Evolutionary conservation across 2,329 filamentous ascomycete species (phyloP), one percentile per base, ranked within the genome.

Genomic region (Chalara sp.): DNA sequence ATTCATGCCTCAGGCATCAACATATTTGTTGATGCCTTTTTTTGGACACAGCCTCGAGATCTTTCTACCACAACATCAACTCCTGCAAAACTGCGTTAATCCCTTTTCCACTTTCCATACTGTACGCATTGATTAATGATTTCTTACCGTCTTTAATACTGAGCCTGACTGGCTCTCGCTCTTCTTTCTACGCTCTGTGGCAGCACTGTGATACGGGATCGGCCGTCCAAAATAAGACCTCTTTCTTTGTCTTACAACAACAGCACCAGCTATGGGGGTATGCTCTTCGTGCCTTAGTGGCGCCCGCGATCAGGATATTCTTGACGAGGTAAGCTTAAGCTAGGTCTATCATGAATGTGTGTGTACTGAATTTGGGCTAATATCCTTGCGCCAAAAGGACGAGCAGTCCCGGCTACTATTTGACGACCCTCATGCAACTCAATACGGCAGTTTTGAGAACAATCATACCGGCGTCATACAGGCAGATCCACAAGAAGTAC

Each of bases 371-470:
- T 21, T 21, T 21, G 21, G 21, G 21, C 47, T 6, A 13, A 12
- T 46, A 29, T 13, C 30, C 29, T 49, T 44, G 10, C n/a, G 8
- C 45, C 13, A 13, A 8, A 13, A 66, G 64, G 63, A 63, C 48
- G 64, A 66, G 41, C 59, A 58, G 50, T 75, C 74, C 12, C 72
- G 79, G 37, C 70, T 81, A 21, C 72, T 85, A 30, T 81, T 81
- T 63, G 80, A 83, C 56, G 81, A 84, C 51, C 70, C 76, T 35
- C 78, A 78, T 59, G 72, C 71, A 51, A 70, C 78, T 58, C 75
- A 81, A 51, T 85, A 85, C 55, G 80, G 80, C 45, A 83, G 79
- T 64, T 84, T 85, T 57, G 75, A 73, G 51, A 79, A 84, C 41
- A 72, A 77, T 50, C 72, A 72, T 39, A 61, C 79, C 56, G 75